Conservation (phyloP, 176 grass and related monocot species). For the Pontederia paniculata region DNA sequence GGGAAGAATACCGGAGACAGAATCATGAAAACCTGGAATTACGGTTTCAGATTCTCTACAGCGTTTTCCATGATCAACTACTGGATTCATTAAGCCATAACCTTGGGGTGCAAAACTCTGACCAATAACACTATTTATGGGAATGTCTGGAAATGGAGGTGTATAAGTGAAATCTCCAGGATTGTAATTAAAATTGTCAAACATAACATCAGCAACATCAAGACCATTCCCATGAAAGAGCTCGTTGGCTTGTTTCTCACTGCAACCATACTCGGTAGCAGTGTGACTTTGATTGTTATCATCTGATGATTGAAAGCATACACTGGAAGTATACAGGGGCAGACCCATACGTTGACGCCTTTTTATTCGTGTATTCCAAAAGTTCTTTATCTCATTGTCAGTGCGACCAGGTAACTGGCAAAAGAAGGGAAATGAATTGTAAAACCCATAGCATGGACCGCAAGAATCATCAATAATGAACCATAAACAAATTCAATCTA, state of each 20-base stretch:
- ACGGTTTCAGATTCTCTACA: constrained; percentile 48
- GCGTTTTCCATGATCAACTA: constrained; percentile 23
- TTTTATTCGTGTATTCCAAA: constrained; percentile 96
- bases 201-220: constrained; percentile 46
- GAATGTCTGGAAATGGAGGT: constrained; percentile 37
- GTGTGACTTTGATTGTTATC: constrained; percentile 15
- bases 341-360: constrained; percentile 68
- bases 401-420: constrained; percentile 90
- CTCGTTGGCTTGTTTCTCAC: constrained; percentile 39
- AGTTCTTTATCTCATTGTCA: constrained; percentile 99
- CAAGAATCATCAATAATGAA: constrained; percentile 9
- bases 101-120: constrained; percentile 45
- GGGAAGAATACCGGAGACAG: constrained; percentile 29
- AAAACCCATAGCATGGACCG: constrained; percentile 3
- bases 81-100: constrained; percentile 48
- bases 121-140: constrained; percentile 35
- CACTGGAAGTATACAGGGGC: constrained; percentile 56
- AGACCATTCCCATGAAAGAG: constrained; percentile 39
- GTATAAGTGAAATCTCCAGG: constrained; percentile 46
- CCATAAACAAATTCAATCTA: neutral
- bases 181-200: constrained; percentile 40
- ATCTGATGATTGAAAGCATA: constrained; percentile 36
- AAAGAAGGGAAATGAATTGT: constrained; percentile 15
- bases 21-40: constrained; percentile 39
- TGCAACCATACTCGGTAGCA: constrained; percentile 27